These are phyloP conservation scores for Hemisphaericaspora xylanilytica DNA, from an alignment of 1,139 yeast genomes.

Conservation along the genomic window DNA sequence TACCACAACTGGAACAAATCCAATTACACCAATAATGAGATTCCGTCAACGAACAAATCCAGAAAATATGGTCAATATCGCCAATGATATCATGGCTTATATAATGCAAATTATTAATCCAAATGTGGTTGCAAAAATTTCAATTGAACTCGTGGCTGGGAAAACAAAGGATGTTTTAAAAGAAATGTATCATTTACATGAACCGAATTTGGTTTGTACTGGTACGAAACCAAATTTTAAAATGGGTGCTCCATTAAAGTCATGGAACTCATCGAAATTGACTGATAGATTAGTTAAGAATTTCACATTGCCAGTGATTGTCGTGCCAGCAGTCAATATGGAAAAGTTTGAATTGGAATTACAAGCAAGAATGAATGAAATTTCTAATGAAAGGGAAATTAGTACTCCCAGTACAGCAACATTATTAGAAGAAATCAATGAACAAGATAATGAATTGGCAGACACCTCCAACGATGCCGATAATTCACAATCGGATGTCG, in stretches of 20 bases:
- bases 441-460: neutral
- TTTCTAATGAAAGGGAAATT: neutral
- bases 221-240: constrained; percentile 52
- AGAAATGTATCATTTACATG: constrained; percentile 61
- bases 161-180: constrained; percentile 53
- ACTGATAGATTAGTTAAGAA: constrained; percentile 62
- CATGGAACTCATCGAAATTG: constrained; percentile 61
- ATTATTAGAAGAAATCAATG: neutral
- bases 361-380: constrained; percentile 19
- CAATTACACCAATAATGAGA: constrained; percentile 31
- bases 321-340: constrained; percentile 68
- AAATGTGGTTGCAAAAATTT: constrained; percentile 49
- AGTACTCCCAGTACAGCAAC: neutral
- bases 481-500: no score
- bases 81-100: constrained; percentile 46
- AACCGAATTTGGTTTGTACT: constrained; percentile 62
- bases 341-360: constrained; percentile 46
- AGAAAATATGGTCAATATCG: constrained; percentile 33
- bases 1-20: constrained; percentile 18
- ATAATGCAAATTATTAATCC: constrained; percentile 48
- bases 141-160: constrained; percentile 66
- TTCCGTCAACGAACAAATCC: constrained; percentile 34
- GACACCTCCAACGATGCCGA: constrained; percentile 1
- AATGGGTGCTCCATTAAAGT: constrained; percentile 52
- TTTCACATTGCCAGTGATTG: constrained; percentile 66